phyloP scores from a whole-genome alignment of 192 early-diverging fungal species.

The Podila clonocystis region DNA sequence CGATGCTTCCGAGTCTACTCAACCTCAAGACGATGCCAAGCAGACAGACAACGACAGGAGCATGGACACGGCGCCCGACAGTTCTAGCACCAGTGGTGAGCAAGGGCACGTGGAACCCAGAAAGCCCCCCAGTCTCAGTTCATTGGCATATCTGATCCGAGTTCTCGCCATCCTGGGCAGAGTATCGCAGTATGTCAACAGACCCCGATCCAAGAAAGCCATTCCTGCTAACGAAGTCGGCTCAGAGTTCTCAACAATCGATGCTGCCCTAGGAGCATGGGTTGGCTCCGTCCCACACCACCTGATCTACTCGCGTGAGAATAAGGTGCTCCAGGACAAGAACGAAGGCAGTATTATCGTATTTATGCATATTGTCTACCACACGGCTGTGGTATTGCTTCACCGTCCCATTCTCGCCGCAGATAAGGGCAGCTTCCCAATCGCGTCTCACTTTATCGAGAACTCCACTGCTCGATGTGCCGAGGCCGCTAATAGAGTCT shows the following conservation, averaged over 20 bases:
- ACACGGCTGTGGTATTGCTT: conserved; percentile 56
- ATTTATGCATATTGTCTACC: conserved; percentile 56
- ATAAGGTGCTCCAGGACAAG: conserved; percentile 17
- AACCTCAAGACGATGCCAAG: neutral
- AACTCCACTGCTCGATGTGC: conserved; percentile 54
- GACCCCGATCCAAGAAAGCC: conserved; percentile 33
- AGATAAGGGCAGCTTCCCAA: conserved; percentile 34
- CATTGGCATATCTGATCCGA: conserved; percentile 53
- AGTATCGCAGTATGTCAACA: conserved; percentile 56
- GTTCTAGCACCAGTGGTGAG: neutral
- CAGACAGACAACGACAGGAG: neutral
- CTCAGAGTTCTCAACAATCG: conserved; percentile 56
- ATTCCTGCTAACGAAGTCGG: conserved; percentile 53
- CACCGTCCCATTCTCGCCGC: conserved; percentile 58
- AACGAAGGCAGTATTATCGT: conserved; percentile 34
- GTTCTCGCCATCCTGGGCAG: conserved; percentile 55
- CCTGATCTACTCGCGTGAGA: conserved; percentile 51
- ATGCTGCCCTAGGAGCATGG: conserved; percentile 51
- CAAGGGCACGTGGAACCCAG: neutral
- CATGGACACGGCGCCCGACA: neutral
- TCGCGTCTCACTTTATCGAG: conserved; percentile 44
- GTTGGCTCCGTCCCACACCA: conserved; percentile 29
- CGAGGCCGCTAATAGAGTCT: conserved; percentile 52
- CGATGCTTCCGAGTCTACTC: neutral
- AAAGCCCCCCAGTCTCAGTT: conserved; percentile 20